Evolutionary conservation across 768 basidiomycete genomes (phyloP).

Genomic region (Russula sp.): DNA sequence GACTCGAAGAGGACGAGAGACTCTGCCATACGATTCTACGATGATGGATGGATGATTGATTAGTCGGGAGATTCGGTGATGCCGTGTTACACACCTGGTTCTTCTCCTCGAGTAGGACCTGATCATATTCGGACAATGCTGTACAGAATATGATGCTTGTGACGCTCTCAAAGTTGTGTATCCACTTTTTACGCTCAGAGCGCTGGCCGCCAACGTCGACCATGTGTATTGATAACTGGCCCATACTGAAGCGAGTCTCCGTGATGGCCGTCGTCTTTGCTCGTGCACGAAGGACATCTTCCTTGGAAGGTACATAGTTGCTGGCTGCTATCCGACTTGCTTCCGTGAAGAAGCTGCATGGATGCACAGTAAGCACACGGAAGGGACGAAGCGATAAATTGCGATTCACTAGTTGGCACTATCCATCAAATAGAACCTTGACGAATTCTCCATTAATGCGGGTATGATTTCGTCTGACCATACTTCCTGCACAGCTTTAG

Average conservation of each 20-base stretch:
- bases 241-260: slow-evolving; percentile 77
- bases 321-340: slow-evolving; percentile 75
- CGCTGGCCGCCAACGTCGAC: slow-evolving; percentile 69
- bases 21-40: slow-evolving; percentile 69
- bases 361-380: neutral
- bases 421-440: slow-evolving; percentile 92
- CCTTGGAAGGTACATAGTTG: slow-evolving; percentile 79
- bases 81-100: slow-evolving; percentile 40
- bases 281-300: slow-evolving; percentile 82
- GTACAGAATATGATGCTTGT: slow-evolving; percentile 77
- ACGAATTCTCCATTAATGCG: slow-evolving; percentile 47
- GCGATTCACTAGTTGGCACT: slow-evolving; percentile 75
- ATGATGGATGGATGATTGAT: neutral
- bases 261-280: slow-evolving; percentile 86
- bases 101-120: slow-evolving; percentile 62
- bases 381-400: neutral
- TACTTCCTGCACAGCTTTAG: slow-evolving; percentile 57
- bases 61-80: neutral
- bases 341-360: slow-evolving; percentile 71
- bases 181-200: slow-evolving; percentile 55
- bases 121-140: slow-evolving; percentile 69
- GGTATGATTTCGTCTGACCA: slow-evolving; percentile 60
- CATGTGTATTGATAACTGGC: slow-evolving; percentile 54
- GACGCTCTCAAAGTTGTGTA: slow-evolving; percentile 67
- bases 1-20: slow-evolving; percentile 69